Conservation (phyloP, 2,329 filamentous ascomycete species). For the Emericellopsis atlantica region DNA sequence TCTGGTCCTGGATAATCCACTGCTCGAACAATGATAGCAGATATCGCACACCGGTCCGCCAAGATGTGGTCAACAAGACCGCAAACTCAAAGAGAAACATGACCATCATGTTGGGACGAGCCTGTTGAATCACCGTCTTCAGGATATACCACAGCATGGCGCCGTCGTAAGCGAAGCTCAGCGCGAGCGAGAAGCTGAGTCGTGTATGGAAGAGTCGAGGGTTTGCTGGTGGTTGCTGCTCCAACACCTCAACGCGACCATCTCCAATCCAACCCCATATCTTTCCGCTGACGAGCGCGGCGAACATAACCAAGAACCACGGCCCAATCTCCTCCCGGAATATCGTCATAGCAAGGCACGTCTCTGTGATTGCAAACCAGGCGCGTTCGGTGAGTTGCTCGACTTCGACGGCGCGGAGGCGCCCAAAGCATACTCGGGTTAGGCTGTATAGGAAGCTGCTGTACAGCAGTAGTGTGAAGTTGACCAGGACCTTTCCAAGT, state of each 20-base stretch:
- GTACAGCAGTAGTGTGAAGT: conserved; percentile 73
- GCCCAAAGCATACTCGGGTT: conserved; percentile 82
- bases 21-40: conserved; percentile 66
- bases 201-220: conserved; percentile 79
- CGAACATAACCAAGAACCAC: conserved; percentile 95
- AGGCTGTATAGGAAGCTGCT: conserved; percentile 74
- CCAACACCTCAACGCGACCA: conserved; percentile 82
- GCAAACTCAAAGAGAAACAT: conserved; percentile 99
- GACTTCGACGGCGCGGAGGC: conserved; percentile 82
- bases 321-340: conserved; percentile 91
- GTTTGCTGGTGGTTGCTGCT: conserved; percentile 88
- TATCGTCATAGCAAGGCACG: conserved; percentile 93
- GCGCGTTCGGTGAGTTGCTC: conserved; percentile 96
- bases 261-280: conserved; percentile 99
- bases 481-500: conserved; percentile 63
- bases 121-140: conserved; percentile 71
- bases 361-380: conserved; percentile 97
- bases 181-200: conserved; percentile 61
- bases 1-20: conserved; percentile 62
- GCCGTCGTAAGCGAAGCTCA: conserved; percentile 70
- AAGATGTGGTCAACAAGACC: conserved; percentile 67
- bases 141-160: conserved; percentile 74
- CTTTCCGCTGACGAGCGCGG: conserved; percentile 81
- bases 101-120: conserved; percentile 97
- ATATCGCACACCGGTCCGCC: conserved; percentile 71